These are phyloP conservation scores for Sapria himalayana DNA, from an alignment of 345 rosid genomes.

Conservation along the genomic window DNA sequence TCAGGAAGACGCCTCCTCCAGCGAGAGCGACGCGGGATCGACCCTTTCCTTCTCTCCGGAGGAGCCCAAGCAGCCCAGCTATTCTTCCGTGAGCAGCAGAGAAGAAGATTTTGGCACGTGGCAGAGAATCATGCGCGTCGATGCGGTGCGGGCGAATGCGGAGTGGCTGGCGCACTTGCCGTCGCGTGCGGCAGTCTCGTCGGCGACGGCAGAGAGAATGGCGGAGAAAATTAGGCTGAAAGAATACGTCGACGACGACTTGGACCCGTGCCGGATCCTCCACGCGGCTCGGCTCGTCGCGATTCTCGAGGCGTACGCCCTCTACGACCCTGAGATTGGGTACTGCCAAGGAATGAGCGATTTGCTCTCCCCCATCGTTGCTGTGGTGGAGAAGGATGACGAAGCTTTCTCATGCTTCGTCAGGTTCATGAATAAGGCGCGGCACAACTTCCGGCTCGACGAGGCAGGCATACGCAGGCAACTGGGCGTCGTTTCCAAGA, in stretches of 20 bases:
- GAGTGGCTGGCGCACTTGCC: conserved; percentile 64
- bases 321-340: conserved; percentile 32
- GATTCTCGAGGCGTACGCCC: conserved; percentile 80
- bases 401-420: conserved; percentile 91
- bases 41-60: conserved; percentile 36
- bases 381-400: conserved; percentile 55
- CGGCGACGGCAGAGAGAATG: conserved; percentile 24
- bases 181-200: conserved; percentile 43
- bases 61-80: conserved; percentile 26
- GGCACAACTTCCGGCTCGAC: conserved; percentile 85
- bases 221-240: conserved; percentile 54
- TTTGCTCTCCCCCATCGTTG: conserved; percentile 56
- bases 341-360: conserved; percentile 97
- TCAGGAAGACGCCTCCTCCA: conserved; percentile 23
- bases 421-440: conserved; percentile 84
- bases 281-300: conserved; percentile 79
- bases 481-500: conserved; percentile 57
- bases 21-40: conserved; percentile 34
- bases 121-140: conserved; percentile 84
- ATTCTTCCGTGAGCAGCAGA: conserved; percentile 17
- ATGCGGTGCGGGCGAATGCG: conserved; percentile 68
- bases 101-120: conserved; percentile 66
- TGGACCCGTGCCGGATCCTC: conserved; percentile 58
- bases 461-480: conserved; percentile 86
- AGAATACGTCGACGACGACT: conserved; percentile 63